A percentile compares a stretch with the other conserved stretches of the same genome.
These are phyloP conservation scores for Saccharomycopsis sp. DNA, from an alignment of 805 yeast species.

Conservation along the genomic window DNA sequence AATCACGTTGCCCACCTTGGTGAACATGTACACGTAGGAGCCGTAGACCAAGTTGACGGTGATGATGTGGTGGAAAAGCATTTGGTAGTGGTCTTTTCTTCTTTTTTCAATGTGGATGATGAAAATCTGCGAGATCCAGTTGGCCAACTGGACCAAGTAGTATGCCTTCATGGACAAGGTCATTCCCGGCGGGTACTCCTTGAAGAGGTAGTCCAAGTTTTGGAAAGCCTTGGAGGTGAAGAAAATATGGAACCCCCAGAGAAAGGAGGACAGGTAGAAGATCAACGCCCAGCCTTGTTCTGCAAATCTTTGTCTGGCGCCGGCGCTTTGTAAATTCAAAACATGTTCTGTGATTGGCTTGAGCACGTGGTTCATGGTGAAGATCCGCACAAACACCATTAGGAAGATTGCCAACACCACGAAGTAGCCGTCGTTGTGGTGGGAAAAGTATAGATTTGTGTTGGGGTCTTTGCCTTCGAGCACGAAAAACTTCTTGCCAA, in stretches of 20 bases:
- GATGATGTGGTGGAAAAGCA: slow-evolving; percentile 83
- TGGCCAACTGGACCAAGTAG: slow-evolving; percentile 63
- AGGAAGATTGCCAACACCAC: slow-evolving; percentile 47
- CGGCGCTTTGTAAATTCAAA: slow-evolving; percentile 37
- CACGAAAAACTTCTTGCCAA: slow-evolving; percentile 5
- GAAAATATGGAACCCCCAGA: slow-evolving; percentile 50
- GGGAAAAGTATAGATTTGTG: not conserved
- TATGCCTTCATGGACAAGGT: slow-evolving; percentile 48
- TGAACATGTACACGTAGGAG: slow-evolving; percentile 64
- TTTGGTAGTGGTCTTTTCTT: slow-evolving; percentile 77
- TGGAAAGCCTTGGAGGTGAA: slow-evolving; percentile 48
- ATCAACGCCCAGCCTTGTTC: slow-evolving; percentile 78
- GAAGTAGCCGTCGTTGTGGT: slow-evolving; percentile 38
- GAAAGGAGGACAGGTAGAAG: slow-evolving; percentile 49
- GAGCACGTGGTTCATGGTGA: slow-evolving; percentile 48
- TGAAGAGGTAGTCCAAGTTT: slow-evolving; percentile 49
- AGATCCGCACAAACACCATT: slow-evolving; percentile 49
- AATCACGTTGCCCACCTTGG: slow-evolving; percentile 71
- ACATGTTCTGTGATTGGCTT: slow-evolving; percentile 42
- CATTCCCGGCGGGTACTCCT: slow-evolving; percentile 65
- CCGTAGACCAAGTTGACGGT: slow-evolving; percentile 61
- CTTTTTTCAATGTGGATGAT: slow-evolving; percentile 68
- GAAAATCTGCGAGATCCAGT: slow-evolving; percentile 74
- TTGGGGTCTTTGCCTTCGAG: slow-evolving; percentile 6
- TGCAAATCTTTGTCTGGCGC: slow-evolving; percentile 59